phyloP scores from a whole-genome alignment of 2,329 filamentous ascomycete species.

The Paramyrothecium sp. region DNA sequence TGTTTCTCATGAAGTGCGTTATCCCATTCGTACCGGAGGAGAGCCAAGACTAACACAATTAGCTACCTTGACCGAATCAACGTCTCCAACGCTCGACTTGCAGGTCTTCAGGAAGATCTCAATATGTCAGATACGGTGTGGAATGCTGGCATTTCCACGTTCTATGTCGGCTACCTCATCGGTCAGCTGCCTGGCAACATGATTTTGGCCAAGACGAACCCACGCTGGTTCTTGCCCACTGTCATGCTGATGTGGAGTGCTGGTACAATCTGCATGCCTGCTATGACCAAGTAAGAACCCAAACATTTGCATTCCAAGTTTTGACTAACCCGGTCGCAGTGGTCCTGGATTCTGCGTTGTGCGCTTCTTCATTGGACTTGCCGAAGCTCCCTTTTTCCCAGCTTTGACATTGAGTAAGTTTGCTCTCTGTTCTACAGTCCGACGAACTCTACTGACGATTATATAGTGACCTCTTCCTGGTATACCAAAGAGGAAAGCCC shows the following conservation, averaged over 20 bases:
- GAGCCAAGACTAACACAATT: not conserved
- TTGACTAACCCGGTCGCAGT: conserved; percentile 1
- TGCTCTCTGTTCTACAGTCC: not conserved
- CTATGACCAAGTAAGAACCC: conserved; percentile 4
- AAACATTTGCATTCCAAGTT: not conserved
- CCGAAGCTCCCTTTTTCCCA: conserved; percentile 1
- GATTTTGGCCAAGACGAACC: conserved; percentile 1
- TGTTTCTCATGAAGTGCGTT: conserved; percentile 25
- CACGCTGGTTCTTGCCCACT: not conserved
- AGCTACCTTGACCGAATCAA: conserved; percentile 3
- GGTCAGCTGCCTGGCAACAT: not conserved
- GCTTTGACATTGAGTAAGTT: not conserved
- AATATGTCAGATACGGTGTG: not conserved
- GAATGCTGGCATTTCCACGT: not conserved
- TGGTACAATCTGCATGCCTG: not conserved
- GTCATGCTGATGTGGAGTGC: not conserved
- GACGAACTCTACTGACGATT: not conserved
- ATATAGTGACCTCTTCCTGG: not conserved
- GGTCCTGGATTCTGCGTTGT: not conserved
- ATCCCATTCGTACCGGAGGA: too few species aligned
- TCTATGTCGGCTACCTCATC: conserved; percentile 1
- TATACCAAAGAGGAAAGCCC: conserved; percentile 1
- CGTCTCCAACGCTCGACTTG: conserved; percentile 1
- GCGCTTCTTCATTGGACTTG: not conserved
- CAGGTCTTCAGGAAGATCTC: not conserved